A percentile compares a stretch with the other conserved stretches of the same genome.
Conservation (phyloP, 352 stramenopile species). For the Phytophthora vignae region DNA sequence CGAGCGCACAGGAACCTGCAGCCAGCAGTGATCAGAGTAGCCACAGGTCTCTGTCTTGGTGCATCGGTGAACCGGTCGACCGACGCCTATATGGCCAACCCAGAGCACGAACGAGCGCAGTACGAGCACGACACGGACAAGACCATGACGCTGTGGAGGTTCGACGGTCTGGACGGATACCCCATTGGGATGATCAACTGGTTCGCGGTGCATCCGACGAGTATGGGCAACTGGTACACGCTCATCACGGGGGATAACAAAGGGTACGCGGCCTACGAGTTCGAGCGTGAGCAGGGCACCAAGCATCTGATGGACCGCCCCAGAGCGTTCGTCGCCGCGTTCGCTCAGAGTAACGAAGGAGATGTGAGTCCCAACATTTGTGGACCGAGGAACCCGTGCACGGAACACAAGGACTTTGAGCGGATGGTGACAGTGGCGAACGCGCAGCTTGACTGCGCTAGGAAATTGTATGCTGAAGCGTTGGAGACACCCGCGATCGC, state of each 20-base stretch:
- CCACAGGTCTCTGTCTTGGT: slow-evolving; percentile 69
- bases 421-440: slow-evolving; percentile 83
- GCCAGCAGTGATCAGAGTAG: slow-evolving; percentile 67
- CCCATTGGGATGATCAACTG: slow-evolving; percentile 94
- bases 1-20: slow-evolving; percentile 81
- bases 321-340: slow-evolving; percentile 91
- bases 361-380: slow-evolving; percentile 94
- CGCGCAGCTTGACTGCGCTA: slow-evolving; percentile 71
- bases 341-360: slow-evolving; percentile 94
- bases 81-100: slow-evolving; percentile 93
- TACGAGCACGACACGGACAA: slow-evolving; percentile 93
- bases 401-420: slow-evolving; percentile 82
- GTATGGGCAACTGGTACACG: slow-evolving; percentile 94
- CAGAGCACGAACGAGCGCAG: slow-evolving; percentile 70
- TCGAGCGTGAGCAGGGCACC: slow-evolving; percentile 88
- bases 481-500: slow-evolving; percentile 41
- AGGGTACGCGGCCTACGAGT: slow-evolving; percentile 89
- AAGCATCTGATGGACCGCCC: slow-evolving; percentile 82
- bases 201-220: slow-evolving; percentile 94
- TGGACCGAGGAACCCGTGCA: slow-evolving; percentile 66
- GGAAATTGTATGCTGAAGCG: slow-evolving; percentile 65
- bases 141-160: slow-evolving; percentile 91
- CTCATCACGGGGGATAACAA: slow-evolving; percentile 96
- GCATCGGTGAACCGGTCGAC: slow-evolving; percentile 91
- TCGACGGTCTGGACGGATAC: slow-evolving; percentile 84